Percentiles rank a stretch among this genome's conserved stretches.
These are phyloP conservation scores for Cladophialophora psammophila DNA, from an alignment of 2,329 filamentous ascomycete genomes.

Conservation along the genomic window DNA sequence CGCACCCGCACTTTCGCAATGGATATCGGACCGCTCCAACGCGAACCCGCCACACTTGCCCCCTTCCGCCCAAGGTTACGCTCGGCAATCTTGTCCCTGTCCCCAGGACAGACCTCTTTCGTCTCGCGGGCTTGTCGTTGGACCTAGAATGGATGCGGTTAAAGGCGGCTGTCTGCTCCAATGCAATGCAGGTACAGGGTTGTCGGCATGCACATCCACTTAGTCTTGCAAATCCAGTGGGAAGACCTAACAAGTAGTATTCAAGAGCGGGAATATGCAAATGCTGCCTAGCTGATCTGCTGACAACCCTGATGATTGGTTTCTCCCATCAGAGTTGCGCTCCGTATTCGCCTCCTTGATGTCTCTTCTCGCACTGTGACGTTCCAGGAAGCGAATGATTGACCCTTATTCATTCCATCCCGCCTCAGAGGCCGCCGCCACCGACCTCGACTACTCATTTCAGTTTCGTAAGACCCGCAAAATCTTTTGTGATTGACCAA, in stretches of 20 bases:
- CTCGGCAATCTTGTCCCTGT: conserved; percentile 11
- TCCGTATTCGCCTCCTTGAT: conserved; percentile 3
- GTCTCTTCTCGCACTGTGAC: not conserved
- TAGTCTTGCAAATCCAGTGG: conserved; percentile 11
- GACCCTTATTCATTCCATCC: conserved; percentile 4
- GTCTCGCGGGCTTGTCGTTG: not conserved
- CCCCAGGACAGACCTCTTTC: not conserved
- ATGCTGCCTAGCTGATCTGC: not conserved
- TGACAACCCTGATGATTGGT: not conserved
- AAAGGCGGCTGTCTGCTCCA: not conserved
- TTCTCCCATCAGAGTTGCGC: not conserved
- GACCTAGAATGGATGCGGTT: not conserved
- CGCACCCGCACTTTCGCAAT: not conserved
- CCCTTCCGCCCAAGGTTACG: conserved; percentile 17
- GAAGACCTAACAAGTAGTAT: not conserved
- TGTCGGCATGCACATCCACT: not conserved
- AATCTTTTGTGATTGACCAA: not conserved
- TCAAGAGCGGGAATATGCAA: not conserved
- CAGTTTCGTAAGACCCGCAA: not conserved
- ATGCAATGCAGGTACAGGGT: conserved; percentile 9
- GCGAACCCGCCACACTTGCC: conserved; percentile 1
- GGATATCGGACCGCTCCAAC: not conserved
- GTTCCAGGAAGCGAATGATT: not conserved
- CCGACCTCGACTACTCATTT: not conserved
- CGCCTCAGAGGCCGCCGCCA: conserved; percentile 9